These are phyloP conservation scores for Calocybe indica DNA, from an alignment of 768 basidiomycete genomes.

Conservation along the genomic window DNA sequence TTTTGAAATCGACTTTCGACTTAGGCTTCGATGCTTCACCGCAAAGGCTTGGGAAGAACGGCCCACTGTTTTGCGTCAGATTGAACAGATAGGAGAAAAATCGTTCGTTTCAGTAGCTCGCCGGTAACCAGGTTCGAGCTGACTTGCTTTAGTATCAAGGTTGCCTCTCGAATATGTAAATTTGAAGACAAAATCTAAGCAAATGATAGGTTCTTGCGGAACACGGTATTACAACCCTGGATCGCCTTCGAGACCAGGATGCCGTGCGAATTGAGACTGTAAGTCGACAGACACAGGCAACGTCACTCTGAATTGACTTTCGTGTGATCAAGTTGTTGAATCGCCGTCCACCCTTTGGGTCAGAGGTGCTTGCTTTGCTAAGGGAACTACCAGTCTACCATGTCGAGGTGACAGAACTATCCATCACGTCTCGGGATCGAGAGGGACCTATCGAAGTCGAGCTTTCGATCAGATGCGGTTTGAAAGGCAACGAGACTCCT, in stretches of 20 bases:
- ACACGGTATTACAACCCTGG: constrained; percentile 63
- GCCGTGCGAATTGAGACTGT: constrained; percentile 64
- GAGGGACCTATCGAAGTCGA: constrained; percentile 51
- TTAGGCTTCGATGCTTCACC: constrained; percentile 66
- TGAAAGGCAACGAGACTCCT: constrained; percentile 25
- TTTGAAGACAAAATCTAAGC: neutral
- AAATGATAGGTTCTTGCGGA: constrained; percentile 63
- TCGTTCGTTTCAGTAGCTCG: constrained; percentile 45
- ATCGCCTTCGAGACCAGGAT: constrained; percentile 46
- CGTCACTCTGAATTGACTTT: neutral
- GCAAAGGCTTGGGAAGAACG: constrained; percentile 93
- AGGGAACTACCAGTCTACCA: constrained; percentile 63
- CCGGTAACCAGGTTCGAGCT: constrained; percentile 26
- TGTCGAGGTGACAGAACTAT: constrained; percentile 44
- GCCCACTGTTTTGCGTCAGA: constrained; percentile 77
- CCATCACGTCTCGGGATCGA: constrained; percentile 36
- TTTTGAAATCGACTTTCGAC: neutral
- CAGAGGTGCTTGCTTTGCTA: constrained; percentile 55
- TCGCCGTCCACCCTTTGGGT: constrained; percentile 69
- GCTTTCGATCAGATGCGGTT: constrained; percentile 52
- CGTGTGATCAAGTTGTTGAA: constrained; percentile 52
- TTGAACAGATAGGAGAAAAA: constrained; percentile 90
- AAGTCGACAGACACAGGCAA: constrained; percentile 7
- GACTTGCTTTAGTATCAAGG: neutral
- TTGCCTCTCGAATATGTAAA: neutral